These are phyloP conservation scores for Wickerhamiella lipophila DNA, from an alignment of 805 yeast genomes.

Conservation along the genomic window DNA sequence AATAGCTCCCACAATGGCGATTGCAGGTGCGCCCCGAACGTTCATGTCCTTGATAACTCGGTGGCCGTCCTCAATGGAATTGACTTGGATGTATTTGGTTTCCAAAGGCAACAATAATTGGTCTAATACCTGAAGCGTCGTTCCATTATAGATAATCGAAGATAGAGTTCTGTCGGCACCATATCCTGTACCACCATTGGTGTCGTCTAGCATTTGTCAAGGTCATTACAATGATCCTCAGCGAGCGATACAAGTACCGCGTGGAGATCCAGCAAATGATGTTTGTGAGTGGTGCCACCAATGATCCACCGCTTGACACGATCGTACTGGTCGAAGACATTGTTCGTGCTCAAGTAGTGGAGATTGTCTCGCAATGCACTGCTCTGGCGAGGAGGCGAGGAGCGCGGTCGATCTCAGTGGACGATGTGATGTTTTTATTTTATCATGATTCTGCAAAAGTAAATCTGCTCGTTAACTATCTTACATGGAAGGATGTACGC, in stretches of 20 bases:
- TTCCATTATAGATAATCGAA: constrained; percentile 53
- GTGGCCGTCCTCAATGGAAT: constrained; percentile 60
- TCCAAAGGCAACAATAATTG: constrained; percentile 75
- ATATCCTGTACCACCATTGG: background rate
- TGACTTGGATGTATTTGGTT: constrained; percentile 51
- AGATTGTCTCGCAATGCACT: constrained; percentile 60
- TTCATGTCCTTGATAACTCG: constrained; percentile 81
- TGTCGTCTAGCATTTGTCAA: background rate
- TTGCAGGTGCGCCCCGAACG: constrained; percentile 97
- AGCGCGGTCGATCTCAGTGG: constrained; percentile 73
- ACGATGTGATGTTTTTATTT: constrained; percentile 83
- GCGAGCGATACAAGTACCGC: constrained; percentile 51
- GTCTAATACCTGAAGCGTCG: constrained; percentile 52
- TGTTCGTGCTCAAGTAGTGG: constrained; percentile 88
- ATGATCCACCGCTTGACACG: constrained; percentile 86
- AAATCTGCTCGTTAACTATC: constrained; percentile 73
- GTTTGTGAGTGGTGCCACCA: constrained; percentile 93
- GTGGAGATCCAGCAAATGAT: constrained; percentile 95
- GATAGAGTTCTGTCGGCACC: constrained; percentile 28
- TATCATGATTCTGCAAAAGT: constrained; percentile 92
- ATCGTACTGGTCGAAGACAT: constrained; percentile 91
- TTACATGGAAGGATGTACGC: constrained; percentile 95
- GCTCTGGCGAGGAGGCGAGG: constrained; percentile 69
- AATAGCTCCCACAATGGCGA: constrained; percentile 86
- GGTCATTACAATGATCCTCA: background rate